Percentiles rank a stretch among this genome's conserved stretches.
These are phyloP conservation scores for Gonium pectorale DNA, from an alignment of 139 green algal genomes.

Conservation along the genomic window DNA sequence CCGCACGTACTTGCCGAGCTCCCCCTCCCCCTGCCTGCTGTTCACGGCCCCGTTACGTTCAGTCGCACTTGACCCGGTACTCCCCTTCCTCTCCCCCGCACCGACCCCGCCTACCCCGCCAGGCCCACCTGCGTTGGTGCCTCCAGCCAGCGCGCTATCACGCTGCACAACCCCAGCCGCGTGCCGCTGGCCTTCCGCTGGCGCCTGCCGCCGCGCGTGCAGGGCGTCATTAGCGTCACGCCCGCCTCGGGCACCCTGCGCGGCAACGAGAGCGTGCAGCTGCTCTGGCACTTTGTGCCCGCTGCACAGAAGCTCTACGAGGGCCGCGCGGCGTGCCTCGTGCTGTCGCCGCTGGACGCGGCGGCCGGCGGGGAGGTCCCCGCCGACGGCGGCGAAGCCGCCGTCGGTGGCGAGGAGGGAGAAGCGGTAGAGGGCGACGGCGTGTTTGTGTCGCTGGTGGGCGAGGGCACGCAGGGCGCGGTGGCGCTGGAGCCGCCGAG, in stretches of 20 bases:
- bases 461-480: constrained; percentile 68
- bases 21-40: no score
- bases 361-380: not conserved
- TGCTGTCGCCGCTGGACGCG: constrained; percentile 29
- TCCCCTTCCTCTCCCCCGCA: no score
- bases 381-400: not conserved
- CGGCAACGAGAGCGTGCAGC: constrained; percentile 63
- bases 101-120: no score
- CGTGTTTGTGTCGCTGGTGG: constrained; percentile 60
- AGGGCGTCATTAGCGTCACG: constrained; percentile 53
- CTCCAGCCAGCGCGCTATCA: constrained; percentile 57
- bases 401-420: not conserved
- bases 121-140: constrained; percentile 82
- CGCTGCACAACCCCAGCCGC: constrained; percentile 67
- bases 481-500: constrained; percentile 67
- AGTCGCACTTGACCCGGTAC: no score
- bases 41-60: no score
- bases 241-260: constrained; percentile 63
- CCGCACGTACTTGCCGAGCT: no score
- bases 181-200: constrained; percentile 66
- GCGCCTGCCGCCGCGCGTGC: constrained; percentile 58
- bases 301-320: constrained; percentile 57
- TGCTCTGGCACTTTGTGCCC: constrained; percentile 69
- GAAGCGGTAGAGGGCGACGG: not conserved
- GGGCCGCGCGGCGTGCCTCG: constrained; percentile 25